Percentiles rank a stretch among this genome's conserved stretches.
Evolutionary conservation across 2,329 filamentous ascomycete genomes (phyloP).

Genomic region (Macrophomina tecta): DNA sequence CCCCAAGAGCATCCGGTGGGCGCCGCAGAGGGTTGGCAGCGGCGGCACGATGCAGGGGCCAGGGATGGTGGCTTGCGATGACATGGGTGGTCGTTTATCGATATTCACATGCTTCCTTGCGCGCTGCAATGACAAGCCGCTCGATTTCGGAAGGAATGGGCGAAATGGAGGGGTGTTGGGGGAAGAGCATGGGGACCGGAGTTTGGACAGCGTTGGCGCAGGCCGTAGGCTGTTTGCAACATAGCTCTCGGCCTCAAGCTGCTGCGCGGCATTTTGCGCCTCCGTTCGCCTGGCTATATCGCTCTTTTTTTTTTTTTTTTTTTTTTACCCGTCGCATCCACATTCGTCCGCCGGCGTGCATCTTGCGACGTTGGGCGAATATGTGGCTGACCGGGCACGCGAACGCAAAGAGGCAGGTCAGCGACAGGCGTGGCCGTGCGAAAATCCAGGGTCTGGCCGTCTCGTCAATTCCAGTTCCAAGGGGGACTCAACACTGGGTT

Average conservation of each 20-base stretch:
- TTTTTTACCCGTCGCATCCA: not conserved
- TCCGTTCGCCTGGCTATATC: not conserved
- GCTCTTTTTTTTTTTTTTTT: not conserved
- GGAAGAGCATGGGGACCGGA: not conserved
- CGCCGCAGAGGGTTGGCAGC: not conserved
- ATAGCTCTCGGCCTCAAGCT: not conserved
- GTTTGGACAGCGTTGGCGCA: not conserved
- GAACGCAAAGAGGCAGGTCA: not conserved
- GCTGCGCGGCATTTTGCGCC: not conserved
- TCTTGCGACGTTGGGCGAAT: not conserved
- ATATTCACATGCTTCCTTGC: not conserved
- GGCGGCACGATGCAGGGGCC: constrained; percentile 10
- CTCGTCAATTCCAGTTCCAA: not conserved
- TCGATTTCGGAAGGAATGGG: not conserved
- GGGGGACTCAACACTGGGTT: not conserved
- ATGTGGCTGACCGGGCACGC: not conserved
- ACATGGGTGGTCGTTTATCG: not conserved
- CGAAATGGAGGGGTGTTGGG: constrained; percentile 3
- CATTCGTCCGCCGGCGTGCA: not conserved
- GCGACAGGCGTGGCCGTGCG: not conserved
- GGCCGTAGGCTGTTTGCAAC: not conserved
- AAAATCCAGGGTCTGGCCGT: not conserved
- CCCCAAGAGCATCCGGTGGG: not conserved
- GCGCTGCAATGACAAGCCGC: not conserved
- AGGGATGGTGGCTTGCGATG: constrained; percentile 5